Evolutionary conservation across 257 asterid genomes (phyloP).

Genomic region (Nicotiana noctiflora): DNA sequence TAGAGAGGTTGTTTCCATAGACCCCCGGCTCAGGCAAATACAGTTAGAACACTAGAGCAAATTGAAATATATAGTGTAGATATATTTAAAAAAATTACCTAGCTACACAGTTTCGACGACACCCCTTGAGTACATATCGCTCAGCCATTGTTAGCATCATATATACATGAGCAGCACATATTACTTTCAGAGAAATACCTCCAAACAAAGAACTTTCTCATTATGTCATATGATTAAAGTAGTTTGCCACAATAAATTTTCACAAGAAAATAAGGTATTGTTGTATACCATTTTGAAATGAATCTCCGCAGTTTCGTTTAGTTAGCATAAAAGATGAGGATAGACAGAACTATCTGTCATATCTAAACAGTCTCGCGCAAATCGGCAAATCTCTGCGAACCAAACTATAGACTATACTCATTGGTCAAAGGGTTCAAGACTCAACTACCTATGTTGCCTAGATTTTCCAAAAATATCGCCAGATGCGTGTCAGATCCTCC

Average conservation of each 20-base stretch:
- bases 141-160: not conserved
- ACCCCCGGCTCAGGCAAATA: no score
- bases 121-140: not conserved
- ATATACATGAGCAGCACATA: not conserved
- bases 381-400: no score
- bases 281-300: no score
- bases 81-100: no score
- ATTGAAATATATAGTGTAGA: no score
- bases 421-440: not conserved
- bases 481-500: no score
- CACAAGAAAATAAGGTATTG: not conserved
- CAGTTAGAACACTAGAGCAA: no score
- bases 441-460: no score
- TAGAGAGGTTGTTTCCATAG: no score
- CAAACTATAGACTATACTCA: not conserved
- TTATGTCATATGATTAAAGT: not conserved
- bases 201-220: not conserved
- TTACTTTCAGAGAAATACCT: not conserved
- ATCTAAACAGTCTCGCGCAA: not conserved
- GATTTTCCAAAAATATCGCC: no score
- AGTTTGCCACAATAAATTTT: not conserved
- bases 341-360: not conserved
- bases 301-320: no score
- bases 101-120: no score
- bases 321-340: not conserved